These are phyloP conservation scores for Reticulascus tulasneorum DNA, from an alignment of 2,329 filamentous ascomycete species.

Conservation along the genomic window DNA sequence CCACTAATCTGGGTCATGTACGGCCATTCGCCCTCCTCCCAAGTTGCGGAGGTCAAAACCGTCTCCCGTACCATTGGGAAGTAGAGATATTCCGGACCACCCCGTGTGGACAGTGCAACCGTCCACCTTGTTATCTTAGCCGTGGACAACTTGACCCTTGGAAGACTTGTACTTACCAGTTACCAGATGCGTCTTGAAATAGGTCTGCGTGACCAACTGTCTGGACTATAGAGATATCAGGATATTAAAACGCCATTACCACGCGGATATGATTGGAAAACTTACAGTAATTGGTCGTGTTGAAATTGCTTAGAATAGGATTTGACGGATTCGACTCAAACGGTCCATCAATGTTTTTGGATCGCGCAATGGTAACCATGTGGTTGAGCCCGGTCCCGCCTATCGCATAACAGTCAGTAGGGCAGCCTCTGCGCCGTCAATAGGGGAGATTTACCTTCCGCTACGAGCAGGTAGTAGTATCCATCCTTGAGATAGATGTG, in stretches of 20 bases:
- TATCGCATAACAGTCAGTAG: not conserved
- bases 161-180: slow-evolving; percentile 22
- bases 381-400: slow-evolving; percentile 45
- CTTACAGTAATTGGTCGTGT: slow-evolving; percentile 34
- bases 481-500: slow-evolving; percentile 48
- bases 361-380: slow-evolving; percentile 44
- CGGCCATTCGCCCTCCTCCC: slow-evolving; percentile 29
- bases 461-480: slow-evolving; percentile 50
- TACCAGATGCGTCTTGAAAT: slow-evolving; percentile 42
- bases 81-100: slow-evolving; percentile 30
- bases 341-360: slow-evolving; percentile 36
- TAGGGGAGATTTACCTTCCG: slow-evolving; percentile 36
- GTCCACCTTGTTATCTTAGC: slow-evolving; percentile 22
- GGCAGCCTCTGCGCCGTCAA: not conserved
- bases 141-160: not conserved
- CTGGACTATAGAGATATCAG: slow-evolving; percentile 33
- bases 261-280: not conserved
- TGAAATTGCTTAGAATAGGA: slow-evolving; percentile 41
- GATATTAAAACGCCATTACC: too few relatives aligned
- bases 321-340: slow-evolving; percentile 39
- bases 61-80: slow-evolving; percentile 41
- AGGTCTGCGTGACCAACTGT: slow-evolving; percentile 55
- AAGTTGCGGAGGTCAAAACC: slow-evolving; percentile 33
- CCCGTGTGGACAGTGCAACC: slow-evolving; percentile 35
- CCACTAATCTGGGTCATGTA: slow-evolving; percentile 19